phyloP scores from a whole-genome alignment of 768 basidiomycete genomes.

The Tricholomella constricta region DNA sequence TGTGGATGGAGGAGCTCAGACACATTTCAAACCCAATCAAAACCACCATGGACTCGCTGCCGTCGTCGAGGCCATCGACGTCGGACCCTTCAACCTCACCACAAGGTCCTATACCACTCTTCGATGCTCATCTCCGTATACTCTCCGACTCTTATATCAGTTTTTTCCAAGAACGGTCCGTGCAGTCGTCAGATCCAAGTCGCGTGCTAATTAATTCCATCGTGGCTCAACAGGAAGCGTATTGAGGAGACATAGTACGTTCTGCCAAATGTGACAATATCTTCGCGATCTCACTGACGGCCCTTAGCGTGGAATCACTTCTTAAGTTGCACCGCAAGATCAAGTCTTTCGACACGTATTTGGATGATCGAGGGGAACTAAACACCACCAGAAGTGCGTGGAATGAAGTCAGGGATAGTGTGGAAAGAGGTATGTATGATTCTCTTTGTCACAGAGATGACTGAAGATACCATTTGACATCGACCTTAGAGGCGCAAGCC shows the following conservation, averaged over 20 bases:
- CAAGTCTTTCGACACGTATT: slow-evolving; percentile 64
- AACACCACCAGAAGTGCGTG: slow-evolving; percentile 73
- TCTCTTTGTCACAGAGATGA: not conserved
- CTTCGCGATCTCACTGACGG: slow-evolving; percentile 6
- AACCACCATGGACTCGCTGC: slow-evolving; percentile 33
- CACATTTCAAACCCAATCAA: slow-evolving; percentile 9
- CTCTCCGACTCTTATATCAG: slow-evolving; percentile 75
- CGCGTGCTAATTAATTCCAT: slow-evolving; percentile 19
- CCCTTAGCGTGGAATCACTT: slow-evolving; percentile 69
- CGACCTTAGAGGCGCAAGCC: slow-evolving; percentile 70
- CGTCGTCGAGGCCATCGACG: slow-evolving; percentile 41
- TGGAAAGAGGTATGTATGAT: slow-evolving; percentile 67
- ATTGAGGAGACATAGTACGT: slow-evolving; percentile 87
- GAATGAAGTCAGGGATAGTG: slow-evolving; percentile 82
- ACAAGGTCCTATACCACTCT: slow-evolving; percentile 66
- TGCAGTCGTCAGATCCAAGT: slow-evolving; percentile 11
- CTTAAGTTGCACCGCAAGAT: slow-evolving; percentile 71
- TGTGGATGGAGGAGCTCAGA: slow-evolving; percentile 7
- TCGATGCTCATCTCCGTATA: slow-evolving; percentile 70
- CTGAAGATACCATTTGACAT: slow-evolving; percentile 8
- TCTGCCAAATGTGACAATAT: not conserved
- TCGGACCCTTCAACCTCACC: slow-evolving; percentile 32
- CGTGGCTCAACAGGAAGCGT: slow-evolving; percentile 59
- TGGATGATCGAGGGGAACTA: slow-evolving; percentile 73
- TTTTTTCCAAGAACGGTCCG: slow-evolving; percentile 87